A percentile compares a stretch with the other conserved stretches of the same genome.
phyloP scores from a whole-genome alignment of 371 early-diverging fungal species.

The Catenaria anguillulae region DNA sequence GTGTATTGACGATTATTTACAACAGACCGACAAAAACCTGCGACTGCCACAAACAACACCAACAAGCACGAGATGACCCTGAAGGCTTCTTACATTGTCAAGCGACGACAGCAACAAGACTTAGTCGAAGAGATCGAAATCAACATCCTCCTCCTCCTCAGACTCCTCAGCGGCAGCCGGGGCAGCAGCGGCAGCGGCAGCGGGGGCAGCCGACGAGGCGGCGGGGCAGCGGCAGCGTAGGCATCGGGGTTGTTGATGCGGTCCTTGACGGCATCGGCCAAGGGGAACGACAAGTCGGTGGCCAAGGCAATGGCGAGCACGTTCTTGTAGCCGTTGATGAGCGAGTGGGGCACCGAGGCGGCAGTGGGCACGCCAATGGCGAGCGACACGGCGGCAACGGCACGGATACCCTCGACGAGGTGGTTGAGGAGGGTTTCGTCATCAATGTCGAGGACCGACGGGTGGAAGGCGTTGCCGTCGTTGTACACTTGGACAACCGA shows the following conservation, averaged over 20 bases:
- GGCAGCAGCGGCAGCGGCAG: slow-evolving; percentile 24
- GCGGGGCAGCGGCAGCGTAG: slow-evolving; percentile 48
- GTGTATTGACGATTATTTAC: too few species aligned
- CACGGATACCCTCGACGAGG: slow-evolving; percentile 63
- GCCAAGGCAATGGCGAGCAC: slow-evolving; percentile 78
- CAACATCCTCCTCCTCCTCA: slow-evolving; percentile 61
- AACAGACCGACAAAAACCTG: too few species aligned
- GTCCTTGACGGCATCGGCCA: slow-evolving; percentile 84
- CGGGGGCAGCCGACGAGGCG: slow-evolving; percentile 35
- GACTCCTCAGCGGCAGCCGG: slow-evolving; percentile 26
- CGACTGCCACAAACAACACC: too few species aligned
- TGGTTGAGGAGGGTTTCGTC: slow-evolving; percentile 65
- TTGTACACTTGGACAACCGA: slow-evolving; percentile 87
- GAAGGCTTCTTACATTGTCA: too few species aligned
- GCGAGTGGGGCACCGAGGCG: slow-evolving; percentile 93
- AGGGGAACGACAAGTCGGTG: slow-evolving; percentile 86
- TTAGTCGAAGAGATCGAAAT: slow-evolving; percentile 6
- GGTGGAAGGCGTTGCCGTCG: slow-evolving; percentile 79
- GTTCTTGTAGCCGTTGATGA: slow-evolving; percentile 95
- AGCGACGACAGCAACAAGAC: too few species aligned
- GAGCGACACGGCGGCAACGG: slow-evolving; percentile 89
- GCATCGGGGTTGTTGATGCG: slow-evolving; percentile 75
- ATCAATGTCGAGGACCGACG: slow-evolving; percentile 85
- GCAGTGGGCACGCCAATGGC: slow-evolving; percentile 84
- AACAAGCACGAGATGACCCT: too few species aligned